phyloP scores from a whole-genome alignment of 2,329 filamentous ascomycete genomes.

The Drechslerella dactyloides region DNA sequence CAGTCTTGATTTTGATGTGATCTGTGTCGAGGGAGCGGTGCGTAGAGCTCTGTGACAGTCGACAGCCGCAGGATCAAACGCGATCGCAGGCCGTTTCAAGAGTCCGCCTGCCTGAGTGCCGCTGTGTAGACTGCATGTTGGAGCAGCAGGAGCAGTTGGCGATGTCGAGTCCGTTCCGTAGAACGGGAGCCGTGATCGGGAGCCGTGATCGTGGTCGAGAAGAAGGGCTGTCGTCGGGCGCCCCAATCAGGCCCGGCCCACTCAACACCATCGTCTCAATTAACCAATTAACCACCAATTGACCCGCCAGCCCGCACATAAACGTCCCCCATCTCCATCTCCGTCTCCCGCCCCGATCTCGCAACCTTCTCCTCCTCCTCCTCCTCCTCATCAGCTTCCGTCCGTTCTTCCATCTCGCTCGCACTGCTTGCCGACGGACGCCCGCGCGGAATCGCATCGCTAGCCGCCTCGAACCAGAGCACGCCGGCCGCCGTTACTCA shows the following conservation, averaged over 20 bases:
- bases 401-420: neutral
- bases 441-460: neutral
- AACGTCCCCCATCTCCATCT: neutral
- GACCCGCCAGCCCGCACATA: neutral
- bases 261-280: conserved; percentile 1
- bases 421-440: neutral
- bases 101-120: no score
- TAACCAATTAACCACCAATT: conserved; percentile 10
- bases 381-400: no score
- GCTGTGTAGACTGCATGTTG: no score
- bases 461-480: neutral
- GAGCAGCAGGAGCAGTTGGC: no score
- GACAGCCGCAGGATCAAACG: no score
- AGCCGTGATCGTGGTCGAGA: neutral
- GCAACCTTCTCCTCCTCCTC: no score
- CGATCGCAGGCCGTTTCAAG: no score
- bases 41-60: no score
- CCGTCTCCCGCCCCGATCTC: neutral
- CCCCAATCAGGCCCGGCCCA: neutral
- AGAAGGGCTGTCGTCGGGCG: neutral
- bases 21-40: no score
- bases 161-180: no score
- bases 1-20: no score
- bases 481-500: neutral
- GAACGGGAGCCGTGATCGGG: no score